Conservation (phyloP, 1,139 yeast genomes). For the Sugiyamaella sp. region DNA sequence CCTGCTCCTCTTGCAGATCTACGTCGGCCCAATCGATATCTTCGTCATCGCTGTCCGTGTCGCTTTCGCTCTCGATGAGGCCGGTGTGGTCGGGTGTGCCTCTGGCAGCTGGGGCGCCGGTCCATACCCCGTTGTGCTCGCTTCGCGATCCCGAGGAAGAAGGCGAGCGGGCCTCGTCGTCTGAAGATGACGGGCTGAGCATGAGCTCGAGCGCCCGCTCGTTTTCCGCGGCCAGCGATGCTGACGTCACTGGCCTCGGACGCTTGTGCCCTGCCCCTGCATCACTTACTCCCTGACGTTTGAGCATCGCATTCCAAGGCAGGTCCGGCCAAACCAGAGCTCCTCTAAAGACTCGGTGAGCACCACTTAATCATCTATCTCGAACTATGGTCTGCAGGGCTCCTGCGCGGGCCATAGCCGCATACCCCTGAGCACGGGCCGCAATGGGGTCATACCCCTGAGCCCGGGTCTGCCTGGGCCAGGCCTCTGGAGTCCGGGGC, state of each 20-base stretch:
- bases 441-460: too few relatives aligned
- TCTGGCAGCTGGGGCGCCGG: background rate
- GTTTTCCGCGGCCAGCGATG: background rate
- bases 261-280: background rate
- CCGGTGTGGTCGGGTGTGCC: background rate
- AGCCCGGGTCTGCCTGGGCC: too few relatives aligned
- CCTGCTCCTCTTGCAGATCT: slow-evolving; percentile 2
- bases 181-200: background rate
- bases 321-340: too few relatives aligned
- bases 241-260: background rate
- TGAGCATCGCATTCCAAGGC: background rate
- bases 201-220: background rate
- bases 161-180: background rate
- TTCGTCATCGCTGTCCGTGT: slow-evolving; percentile 10
- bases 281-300: background rate
- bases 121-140: background rate
- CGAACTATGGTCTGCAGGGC: too few relatives aligned
- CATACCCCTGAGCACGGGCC: too few relatives aligned
- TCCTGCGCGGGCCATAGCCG: too few relatives aligned
- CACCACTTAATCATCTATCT: too few relatives aligned
- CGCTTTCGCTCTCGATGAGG: too few relatives aligned
- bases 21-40: slow-evolving; percentile 16
- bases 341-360: too few relatives aligned
- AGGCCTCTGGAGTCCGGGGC: slow-evolving; percentile 3
- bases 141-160: background rate